These are phyloP conservation scores for Colletotrichum musae DNA, from an alignment of 2,329 filamentous ascomycete genomes.

Conservation along the genomic window DNA sequence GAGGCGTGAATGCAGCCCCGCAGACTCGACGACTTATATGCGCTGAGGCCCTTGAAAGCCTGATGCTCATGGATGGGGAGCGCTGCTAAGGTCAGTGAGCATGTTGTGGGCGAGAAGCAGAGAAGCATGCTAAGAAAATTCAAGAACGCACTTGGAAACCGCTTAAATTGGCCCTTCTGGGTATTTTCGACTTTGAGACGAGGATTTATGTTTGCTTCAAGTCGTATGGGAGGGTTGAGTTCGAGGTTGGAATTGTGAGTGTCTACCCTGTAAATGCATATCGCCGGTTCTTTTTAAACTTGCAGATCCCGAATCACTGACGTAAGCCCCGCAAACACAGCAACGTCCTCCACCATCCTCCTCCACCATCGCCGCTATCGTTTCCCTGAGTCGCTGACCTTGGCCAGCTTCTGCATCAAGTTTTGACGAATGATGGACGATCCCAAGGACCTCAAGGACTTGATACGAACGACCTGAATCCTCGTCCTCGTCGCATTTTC, in stretches of 20 bases:
- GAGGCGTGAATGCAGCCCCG: slow-evolving; percentile 20
- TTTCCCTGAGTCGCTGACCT: not conserved
- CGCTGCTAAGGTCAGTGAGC: slow-evolving; percentile 19
- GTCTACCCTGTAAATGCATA: slow-evolving; percentile 28
- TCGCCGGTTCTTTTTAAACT: not conserved
- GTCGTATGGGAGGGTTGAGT: not conserved
- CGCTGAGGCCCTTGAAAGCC: slow-evolving; percentile 31
- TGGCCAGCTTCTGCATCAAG: not conserved
- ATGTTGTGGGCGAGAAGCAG: not conserved
- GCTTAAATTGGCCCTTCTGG: not conserved
- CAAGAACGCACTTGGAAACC: not conserved
- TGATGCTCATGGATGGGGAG: slow-evolving; percentile 20
- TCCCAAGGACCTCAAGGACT: too few relatives aligned
- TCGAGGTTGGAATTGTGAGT: not conserved
- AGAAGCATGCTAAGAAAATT: not conserved
- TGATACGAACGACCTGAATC: too few relatives aligned
- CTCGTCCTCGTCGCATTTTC: too few relatives aligned
- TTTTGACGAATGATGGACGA: too few relatives aligned
- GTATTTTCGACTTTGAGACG: not conserved
- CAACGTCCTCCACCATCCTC: slow-evolving; percentile 5
- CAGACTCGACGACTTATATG: slow-evolving; percentile 39
- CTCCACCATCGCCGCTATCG: not conserved
- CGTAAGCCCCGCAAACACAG: slow-evolving; percentile 25
- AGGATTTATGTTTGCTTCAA: not conserved
- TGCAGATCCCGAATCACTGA: not conserved